A percentile compares a stretch with the other conserved stretches of the same genome.
These are phyloP conservation scores for Cucurbita argyrosperma DNA, from an alignment of 306 rosid species.

Conservation along the genomic window DNA sequence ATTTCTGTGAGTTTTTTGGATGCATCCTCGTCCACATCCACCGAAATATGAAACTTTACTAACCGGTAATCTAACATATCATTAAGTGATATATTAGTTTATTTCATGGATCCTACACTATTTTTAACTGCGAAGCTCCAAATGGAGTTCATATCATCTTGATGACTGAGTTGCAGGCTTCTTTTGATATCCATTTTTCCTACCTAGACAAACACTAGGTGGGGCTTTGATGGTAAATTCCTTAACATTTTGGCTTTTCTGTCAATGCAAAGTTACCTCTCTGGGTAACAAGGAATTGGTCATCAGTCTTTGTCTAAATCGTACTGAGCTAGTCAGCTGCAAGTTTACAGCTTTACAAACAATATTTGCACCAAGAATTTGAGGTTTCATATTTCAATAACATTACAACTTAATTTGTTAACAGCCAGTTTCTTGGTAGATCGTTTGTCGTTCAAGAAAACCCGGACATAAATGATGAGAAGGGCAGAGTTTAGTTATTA, in stretches of 20 bases:
- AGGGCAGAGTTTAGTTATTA: too few relatives aligned
- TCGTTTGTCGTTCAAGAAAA: neutral
- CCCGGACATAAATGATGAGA: neutral
- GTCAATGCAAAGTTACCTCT: neutral
- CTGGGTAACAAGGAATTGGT: neutral
- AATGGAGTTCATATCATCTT: neutral
- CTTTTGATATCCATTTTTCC: neutral
- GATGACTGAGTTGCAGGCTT: neutral
- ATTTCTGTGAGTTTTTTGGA: neutral
- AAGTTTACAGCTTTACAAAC: too few relatives aligned
- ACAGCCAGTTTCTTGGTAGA: neutral
- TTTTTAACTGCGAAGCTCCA: too few relatives aligned
- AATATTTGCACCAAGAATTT: neutral
- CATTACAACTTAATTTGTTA: neutral
- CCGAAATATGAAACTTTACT: neutral
- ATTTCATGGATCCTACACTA: too few relatives aligned
- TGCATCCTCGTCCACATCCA: neutral
- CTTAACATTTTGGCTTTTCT: neutral
- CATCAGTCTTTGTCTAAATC: neutral
- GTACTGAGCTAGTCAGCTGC: neutral
- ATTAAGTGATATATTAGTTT: too few relatives aligned
- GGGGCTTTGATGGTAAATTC: neutral
- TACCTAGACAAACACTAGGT: neutral
- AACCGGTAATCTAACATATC: too few relatives aligned
- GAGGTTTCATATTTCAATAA: neutral